Conservation (phyloP, 257 asterid species). For the Solanum peruvianum region DNA sequence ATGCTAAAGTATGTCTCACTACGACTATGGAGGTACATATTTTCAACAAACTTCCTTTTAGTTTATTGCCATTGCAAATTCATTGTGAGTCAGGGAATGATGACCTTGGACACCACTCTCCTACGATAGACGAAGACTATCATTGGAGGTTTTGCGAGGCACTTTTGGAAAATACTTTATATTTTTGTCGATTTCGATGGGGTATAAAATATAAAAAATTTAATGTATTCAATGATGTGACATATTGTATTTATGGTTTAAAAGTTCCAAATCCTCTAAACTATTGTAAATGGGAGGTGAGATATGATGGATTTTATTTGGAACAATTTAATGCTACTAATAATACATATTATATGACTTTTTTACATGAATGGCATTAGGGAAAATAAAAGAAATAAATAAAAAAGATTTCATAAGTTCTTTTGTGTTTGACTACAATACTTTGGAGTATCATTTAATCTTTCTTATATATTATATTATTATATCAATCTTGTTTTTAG, state of each 20-base stretch:
- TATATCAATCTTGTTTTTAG: background rate
- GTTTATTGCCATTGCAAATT: background rate
- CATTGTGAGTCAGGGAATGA: background rate
- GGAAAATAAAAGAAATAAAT: background rate
- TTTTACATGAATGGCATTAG: background rate
- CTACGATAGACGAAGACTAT: background rate
- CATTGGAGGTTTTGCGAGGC: background rate
- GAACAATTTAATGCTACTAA: background rate
- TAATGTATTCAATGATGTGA: background rate
- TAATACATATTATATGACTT: background rate
- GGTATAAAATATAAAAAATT: background rate
- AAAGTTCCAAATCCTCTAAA: background rate
- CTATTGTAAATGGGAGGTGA: background rate
- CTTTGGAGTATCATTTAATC: background rate
- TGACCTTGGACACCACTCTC: background rate
- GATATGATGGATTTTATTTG: background rate
- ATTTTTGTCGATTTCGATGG: background rate
- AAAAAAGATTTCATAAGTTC: background rate
- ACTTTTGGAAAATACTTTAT: background rate
- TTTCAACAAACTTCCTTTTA: background rate
- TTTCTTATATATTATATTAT: background rate
- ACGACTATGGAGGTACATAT: background rate
- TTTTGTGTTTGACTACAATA: background rate
- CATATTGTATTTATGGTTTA: background rate
- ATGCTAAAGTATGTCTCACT: background rate